Base-by-base conservation (phyloP, 169 alveolate species). In the Theileria parva region DNA sequence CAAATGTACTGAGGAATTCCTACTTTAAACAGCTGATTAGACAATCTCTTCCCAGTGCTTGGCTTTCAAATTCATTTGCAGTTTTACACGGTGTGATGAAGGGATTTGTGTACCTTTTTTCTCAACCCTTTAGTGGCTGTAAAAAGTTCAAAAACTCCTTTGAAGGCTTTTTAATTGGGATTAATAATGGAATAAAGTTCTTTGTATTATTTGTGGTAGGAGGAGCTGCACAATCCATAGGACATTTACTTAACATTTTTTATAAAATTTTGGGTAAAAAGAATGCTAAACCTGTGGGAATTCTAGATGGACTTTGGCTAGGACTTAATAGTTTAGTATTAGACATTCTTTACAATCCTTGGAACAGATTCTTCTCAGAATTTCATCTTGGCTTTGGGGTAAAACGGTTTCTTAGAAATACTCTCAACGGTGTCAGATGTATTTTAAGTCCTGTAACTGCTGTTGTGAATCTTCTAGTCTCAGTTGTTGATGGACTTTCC, bases 231-330 rank as follows among this genome's bases (percentile, higher is more conserved):
- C 98, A 95, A 84, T 86, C 94, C 34, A 83, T 93, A 28, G 93
- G 95, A 2, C 97, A 93, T 73, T 69, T 94, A 76, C 74, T 94
- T 63, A 93, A 94, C 75, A 90, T 93, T 30, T 91, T 93, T 63
- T 96, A 94, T 79, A 95, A 95, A 76, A 69, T 95, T 37, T 66
- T 94, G 79, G 97, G 97, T 8, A 96, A 97, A 44, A 86, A 93
- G 27, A 74, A 95, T 74, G 94, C 97, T 1, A 74, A 95, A 69
- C 97, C 98, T 19, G 87, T 92, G 13, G 94, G 96, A 61, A 90
- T 95, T 28, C 87, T 95, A 48, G 98, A 95, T 81, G 96, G 96
- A 0, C 69, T 95, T 48, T 92, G 96, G 95, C 85, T 94, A 64
- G 97, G 97, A 28, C 77, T 94, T 32, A 93, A 92, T 80, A 97